Evolutionary conservation across 306 rosid genomes (phyloP), one percentile per base, ranked within the genome.

Genomic region (Dryas drummondii): DNA sequence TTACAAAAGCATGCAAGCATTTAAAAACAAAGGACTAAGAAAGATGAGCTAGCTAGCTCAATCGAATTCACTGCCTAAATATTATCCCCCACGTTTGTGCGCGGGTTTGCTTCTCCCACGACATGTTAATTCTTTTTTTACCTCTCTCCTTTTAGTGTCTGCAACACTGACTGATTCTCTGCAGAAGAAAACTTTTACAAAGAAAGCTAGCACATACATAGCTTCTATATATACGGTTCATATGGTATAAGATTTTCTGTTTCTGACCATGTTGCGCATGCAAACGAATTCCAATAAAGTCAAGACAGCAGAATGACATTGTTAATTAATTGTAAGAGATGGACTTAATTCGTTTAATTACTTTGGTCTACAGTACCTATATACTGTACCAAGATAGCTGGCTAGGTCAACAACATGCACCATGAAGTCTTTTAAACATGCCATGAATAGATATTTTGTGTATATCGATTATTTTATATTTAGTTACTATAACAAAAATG

Each of bases 181-280:
- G 19, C 51, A 55, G 46, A 26, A 37, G 7, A 53, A 75, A 9
- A 5, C 3, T 56, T 61, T 42, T 76, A 72, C 84, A 72, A 66
- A 70, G 72, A 66, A 81, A 71, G 73, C 46, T 13, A 79, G 68
- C 56, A 68, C 32, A 83, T 16, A 61, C 1, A 32, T 75, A 62
- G 61, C 62, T 9, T 64, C 14, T 42, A 57, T 45, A 65, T 42
- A 57, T 45, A 65, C 37, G 37, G 37, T 32, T 32, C 37, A 32
- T 52, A 32, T 68, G 79, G 50, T 79, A 67, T 76, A 71, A 49
- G 80, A 60, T 76, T 83, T 83, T 84, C 76, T 75, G 87, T 72
- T 72, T 66, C 77, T 83, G 91, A 76, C 84, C 66, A 55, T 70
- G 74, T 81, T 88, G 86, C 91, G 93, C 96, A 86, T 88, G 91